Conservation (phyloP, 495 filamentous ascomycete species). For the Aspergillus biplanus region DNA sequence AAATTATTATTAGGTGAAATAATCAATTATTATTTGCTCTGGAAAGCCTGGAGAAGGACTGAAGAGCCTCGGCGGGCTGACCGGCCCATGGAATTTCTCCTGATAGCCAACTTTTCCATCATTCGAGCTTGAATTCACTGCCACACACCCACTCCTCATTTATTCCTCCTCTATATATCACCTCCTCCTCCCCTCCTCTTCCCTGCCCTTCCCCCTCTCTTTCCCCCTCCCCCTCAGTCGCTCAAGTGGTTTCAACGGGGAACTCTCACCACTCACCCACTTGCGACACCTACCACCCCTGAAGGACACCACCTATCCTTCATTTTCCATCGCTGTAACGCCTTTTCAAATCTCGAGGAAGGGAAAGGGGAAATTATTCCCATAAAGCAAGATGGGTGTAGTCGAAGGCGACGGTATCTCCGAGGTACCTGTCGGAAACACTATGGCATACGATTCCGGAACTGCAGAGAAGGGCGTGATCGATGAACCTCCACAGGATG, state of each 20-base stretch:
- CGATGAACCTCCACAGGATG: conserved; percentile 31
- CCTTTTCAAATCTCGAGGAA: not conserved
- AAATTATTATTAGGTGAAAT: not conserved
- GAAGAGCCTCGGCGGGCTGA: conserved; percentile 4
- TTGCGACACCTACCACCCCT: not conserved
- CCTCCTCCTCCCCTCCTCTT: conserved; percentile 1
- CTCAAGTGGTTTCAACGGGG: not conserved
- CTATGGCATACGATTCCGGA: conserved; percentile 29
- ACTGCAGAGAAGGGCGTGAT: conserved; percentile 33
- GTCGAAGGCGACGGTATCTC: conserved; percentile 23
- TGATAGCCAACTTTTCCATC: not conserved
- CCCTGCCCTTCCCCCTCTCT: not conserved
- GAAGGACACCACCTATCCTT: not conserved
- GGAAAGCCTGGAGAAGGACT: conserved; percentile 6
- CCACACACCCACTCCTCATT: conserved; percentile 2
- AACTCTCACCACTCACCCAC: not conserved
- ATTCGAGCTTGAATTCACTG: not conserved
- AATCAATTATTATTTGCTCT: no score
- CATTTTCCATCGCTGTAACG: not conserved
- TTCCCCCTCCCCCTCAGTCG: conserved; percentile 5
- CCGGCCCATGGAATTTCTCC: not conserved
- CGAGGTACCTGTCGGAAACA: conserved; percentile 19
- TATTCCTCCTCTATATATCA: conserved; percentile 4
- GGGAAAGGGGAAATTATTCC: not conserved
- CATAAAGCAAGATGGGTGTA: conserved; percentile 20